Conservation (phyloP, 78 protist species). For the Dictyostelium citrinum region DNA sequence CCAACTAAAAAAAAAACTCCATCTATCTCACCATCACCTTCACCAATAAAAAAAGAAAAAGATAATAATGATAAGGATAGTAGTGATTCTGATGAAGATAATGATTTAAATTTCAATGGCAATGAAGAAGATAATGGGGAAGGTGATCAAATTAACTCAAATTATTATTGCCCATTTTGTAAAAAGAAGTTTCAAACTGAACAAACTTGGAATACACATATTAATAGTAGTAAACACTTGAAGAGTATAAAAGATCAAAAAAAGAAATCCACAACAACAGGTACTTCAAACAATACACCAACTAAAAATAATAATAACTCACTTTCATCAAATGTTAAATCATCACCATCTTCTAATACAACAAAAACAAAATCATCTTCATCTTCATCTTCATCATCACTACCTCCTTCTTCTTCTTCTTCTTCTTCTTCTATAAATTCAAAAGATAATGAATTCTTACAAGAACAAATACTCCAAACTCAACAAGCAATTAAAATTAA, state of each 20-base stretch:
- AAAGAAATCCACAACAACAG: slow-evolving; percentile 1
- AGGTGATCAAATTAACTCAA: background rate
- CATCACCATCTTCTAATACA: background rate
- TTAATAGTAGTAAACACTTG: slow-evolving; percentile 36
- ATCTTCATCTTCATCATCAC: background rate
- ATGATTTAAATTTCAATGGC: background rate
- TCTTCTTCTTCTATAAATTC: background rate
- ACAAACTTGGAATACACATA: slow-evolving; percentile 51
- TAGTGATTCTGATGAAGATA: background rate
- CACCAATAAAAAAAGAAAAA: background rate
- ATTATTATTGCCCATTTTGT: slow-evolving; percentile 43
- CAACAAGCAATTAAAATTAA: slow-evolving; percentile 4
- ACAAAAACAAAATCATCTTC: background rate
- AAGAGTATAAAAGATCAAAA: slow-evolving; percentile 38
- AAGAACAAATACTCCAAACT: slow-evolving; percentile 1
- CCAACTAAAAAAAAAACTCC: background rate
- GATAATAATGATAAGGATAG: background rate
- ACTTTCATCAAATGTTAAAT: background rate
- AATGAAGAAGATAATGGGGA: background rate
- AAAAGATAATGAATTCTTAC: background rate
- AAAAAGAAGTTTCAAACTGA: slow-evolving; percentile 69
- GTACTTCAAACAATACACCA: background rate
- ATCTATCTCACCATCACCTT: background rate
- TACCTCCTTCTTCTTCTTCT: background rate
- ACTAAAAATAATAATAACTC: background rate